Conservation (phyloP, 768 basidiomycete species). For the Pluteus cervinus region DNA sequence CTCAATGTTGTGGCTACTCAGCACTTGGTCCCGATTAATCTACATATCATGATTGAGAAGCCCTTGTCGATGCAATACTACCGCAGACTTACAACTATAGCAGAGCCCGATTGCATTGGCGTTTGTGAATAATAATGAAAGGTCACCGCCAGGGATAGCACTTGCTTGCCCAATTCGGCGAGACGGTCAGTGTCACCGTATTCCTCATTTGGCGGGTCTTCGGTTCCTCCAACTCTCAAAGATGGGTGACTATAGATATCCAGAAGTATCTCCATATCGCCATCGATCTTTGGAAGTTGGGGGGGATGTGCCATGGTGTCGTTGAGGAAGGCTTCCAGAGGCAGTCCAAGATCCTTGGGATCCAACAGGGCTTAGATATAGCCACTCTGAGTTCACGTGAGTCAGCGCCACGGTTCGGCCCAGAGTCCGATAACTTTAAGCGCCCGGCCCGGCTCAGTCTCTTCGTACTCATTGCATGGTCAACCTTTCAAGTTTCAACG, state of each 20-base stretch:
- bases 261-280: conserved; percentile 46
- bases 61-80: not conserved
- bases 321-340: no score
- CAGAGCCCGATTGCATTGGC: no score
- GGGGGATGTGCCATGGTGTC: conserved; percentile 27
- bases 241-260: conserved; percentile 52
- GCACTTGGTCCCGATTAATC: conserved; percentile 21
- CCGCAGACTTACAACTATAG: not conserved
- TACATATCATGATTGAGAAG: conserved; percentile 8
- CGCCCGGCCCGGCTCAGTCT: no score
- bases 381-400: no score
- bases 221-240: conserved; percentile 17
- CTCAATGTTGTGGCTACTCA: conserved; percentile 34
- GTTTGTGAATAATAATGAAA: conserved; percentile 39
- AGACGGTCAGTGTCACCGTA: conserved; percentile 61
- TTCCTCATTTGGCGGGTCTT: conserved; percentile 28
- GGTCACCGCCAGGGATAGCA: conserved; percentile 47
- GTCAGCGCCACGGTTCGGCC: no score
- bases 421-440: no score
- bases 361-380: no score
- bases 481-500: no score
- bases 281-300: conserved; percentile 49
- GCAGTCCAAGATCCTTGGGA: no score
- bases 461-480: no score
- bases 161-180: conserved; percentile 47